Evolutionary conservation across 805 yeast genomes (phyloP).

Genomic region (Jamesozyma rosinii): DNA sequence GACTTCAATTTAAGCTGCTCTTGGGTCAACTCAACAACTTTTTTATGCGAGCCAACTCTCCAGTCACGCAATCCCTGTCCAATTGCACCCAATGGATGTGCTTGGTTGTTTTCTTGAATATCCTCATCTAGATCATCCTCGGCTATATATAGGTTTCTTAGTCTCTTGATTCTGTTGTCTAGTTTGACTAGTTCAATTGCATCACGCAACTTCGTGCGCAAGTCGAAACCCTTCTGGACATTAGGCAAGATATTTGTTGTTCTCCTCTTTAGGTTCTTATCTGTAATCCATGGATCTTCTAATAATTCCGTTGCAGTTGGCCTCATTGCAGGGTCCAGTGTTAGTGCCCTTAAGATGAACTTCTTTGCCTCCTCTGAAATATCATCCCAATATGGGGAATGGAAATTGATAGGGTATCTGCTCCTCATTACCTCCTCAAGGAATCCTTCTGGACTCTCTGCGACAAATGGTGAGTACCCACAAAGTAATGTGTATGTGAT

Average conservation of each 20-base stretch:
- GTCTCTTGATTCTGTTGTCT: slow-evolving; percentile 65
- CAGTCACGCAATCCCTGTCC: slow-evolving; percentile 13
- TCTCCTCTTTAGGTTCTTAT: slow-evolving; percentile 35
- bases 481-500: slow-evolving; percentile 82
- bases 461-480: slow-evolving; percentile 86
- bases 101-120: slow-evolving; percentile 19
- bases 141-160: slow-evolving; percentile 45
- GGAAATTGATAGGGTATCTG: slow-evolving; percentile 72
- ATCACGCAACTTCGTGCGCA: slow-evolving; percentile 72
- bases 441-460: slow-evolving; percentile 76
- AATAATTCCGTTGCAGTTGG: slow-evolving; percentile 60
- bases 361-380: slow-evolving; percentile 73
- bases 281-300: slow-evolving; percentile 66
- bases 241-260: slow-evolving; percentile 67
- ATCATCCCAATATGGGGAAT: slow-evolving; percentile 75
- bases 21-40: slow-evolving; percentile 6
- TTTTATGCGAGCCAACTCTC: slow-evolving; percentile 7
- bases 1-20: slow-evolving; percentile 28
- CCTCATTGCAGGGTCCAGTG: slow-evolving; percentile 56
- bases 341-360: slow-evolving; percentile 64
- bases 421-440: slow-evolving; percentile 64
- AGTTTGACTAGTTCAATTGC: slow-evolving; percentile 80
- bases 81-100: slow-evolving; percentile 14
- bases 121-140: slow-evolving; percentile 35
- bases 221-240: slow-evolving; percentile 73